These are phyloP conservation scores for Macrocystidia cucumis DNA, from an alignment of 1,284 basidiomycete species.

Conservation along the genomic window DNA sequence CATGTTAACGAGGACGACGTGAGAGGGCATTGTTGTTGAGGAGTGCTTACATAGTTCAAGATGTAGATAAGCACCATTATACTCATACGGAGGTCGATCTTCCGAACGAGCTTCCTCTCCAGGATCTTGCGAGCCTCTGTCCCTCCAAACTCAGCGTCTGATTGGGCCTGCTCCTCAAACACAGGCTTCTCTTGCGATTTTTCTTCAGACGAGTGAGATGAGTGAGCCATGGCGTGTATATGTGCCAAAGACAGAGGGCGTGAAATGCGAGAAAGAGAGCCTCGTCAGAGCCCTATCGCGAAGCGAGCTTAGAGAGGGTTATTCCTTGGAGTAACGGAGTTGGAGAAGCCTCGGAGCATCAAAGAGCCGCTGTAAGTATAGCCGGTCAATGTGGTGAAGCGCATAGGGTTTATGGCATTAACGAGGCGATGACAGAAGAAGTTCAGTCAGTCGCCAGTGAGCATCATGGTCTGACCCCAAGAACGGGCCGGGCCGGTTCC, in stretches of 20 bases:
- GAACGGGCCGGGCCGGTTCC: too few relatives aligned
- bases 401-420: too few relatives aligned
- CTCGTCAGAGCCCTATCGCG: not conserved
- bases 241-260: not conserved
- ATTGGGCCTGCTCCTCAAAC: conserved; percentile 16
- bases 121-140: conserved; percentile 30
- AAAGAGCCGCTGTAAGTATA: too few relatives aligned
- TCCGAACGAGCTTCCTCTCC: conserved; percentile 39
- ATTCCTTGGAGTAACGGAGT: too few relatives aligned
- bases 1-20: too few relatives aligned
- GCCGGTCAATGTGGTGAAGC: too few relatives aligned
- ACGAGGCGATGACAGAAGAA: too few relatives aligned
- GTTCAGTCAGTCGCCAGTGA: too few relatives aligned
- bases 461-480: too few relatives aligned
- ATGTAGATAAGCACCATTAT: conserved; percentile 48
- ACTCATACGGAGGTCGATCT: conserved; percentile 40
- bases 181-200: conserved; percentile 4
- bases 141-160: conserved; percentile 35
- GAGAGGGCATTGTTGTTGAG: not conserved
- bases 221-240: conserved; percentile 11
- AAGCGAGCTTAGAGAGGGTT: not conserved
- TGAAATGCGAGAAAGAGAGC: not conserved
- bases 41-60: conserved; percentile 37
- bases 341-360: too few relatives aligned
- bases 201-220: conserved; percentile 9